A percentile compares a stretch with the other conserved stretches of the same genome.
Evolutionary conservation across 768 basidiomycete species (phyloP).

Genomic region (Termitomyces bulborhizus): DNA sequence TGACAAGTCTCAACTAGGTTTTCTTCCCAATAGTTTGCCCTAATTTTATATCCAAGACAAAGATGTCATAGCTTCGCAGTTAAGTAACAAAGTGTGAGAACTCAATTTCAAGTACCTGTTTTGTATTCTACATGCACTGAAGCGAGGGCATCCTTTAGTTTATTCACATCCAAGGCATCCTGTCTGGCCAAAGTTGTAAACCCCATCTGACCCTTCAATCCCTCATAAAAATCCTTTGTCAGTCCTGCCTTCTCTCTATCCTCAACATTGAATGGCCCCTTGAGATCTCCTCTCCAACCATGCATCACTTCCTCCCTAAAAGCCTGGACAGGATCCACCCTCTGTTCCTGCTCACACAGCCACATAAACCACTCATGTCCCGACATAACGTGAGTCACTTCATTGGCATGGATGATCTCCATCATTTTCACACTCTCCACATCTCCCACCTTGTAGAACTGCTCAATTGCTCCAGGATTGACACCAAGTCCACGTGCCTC

Average conservation of each 20-base stretch:
- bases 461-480: slow-evolving; percentile 74
- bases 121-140: slow-evolving; percentile 15
- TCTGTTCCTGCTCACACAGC: slow-evolving; percentile 49
- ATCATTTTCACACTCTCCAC: slow-evolving; percentile 58
- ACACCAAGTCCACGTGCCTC: slow-evolving; percentile 83
- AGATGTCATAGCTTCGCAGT: neutral
- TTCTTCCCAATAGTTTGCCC: neutral
- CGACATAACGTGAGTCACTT: slow-evolving; percentile 76
- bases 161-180: slow-evolving; percentile 2
- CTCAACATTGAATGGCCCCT: slow-evolving; percentile 77
- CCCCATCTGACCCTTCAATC: slow-evolving; percentile 57
- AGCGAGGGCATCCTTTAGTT: slow-evolving; percentile 11
- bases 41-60: neutral
- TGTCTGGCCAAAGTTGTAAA: neutral
- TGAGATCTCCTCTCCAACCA: slow-evolving; percentile 68
- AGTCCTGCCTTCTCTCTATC: slow-evolving; percentile 72
- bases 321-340: slow-evolving; percentile 50
- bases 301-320: slow-evolving; percentile 66
- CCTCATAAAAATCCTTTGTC: slow-evolving; percentile 65
- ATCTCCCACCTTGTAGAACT: slow-evolving; percentile 63
- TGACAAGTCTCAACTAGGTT: neutral
- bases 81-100: neutral
- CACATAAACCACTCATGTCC: slow-evolving; percentile 84
- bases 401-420: slow-evolving; percentile 75
- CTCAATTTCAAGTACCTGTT: neutral